A percentile compares a stretch with the other conserved stretches of the same genome.
These are phyloP conservation scores for Bidens hawaiensis DNA, from an alignment of 140 eudicot genomes.

Conservation along the genomic window DNA sequence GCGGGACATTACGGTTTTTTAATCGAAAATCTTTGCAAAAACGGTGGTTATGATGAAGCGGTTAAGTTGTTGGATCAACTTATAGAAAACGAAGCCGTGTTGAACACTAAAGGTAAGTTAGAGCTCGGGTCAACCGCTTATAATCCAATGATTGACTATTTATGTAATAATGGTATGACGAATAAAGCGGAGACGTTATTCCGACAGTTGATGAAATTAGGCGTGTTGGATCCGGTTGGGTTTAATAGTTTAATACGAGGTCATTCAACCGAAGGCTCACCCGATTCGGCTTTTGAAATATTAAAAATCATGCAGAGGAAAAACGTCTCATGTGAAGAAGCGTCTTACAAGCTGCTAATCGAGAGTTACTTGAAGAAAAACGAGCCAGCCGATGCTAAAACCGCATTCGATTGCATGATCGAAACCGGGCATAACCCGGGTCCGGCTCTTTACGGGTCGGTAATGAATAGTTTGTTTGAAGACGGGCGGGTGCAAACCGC, in stretches of 20 bases:
- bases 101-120: constrained; percentile 43
- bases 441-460: constrained; percentile 47
- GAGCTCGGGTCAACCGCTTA: constrained; percentile 63
- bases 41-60: constrained; percentile 62
- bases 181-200: constrained; percentile 69
- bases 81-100: constrained; percentile 58
- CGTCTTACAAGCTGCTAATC: constrained; percentile 45
- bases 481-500: constrained; percentile 94
- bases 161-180: constrained; percentile 69
- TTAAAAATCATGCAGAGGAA: constrained; percentile 72
- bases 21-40: constrained; percentile 69
- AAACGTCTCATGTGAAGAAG: constrained; percentile 42
- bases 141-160: constrained; percentile 69
- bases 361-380: constrained; percentile 67
- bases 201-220: constrained; percentile 83
- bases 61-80: constrained; percentile 65
- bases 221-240: constrained; percentile 62
- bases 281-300: constrained; percentile 68
- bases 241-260: constrained; percentile 65
- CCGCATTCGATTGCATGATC: constrained; percentile 69
- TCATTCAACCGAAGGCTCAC: constrained; percentile 66
- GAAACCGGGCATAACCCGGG: constrained; percentile 82
- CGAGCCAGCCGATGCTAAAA: constrained; percentile 83
- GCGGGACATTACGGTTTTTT: constrained; percentile 82
- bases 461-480: constrained; percentile 74